phyloP scores from a whole-genome alignment of 495 filamentous ascomycete species.

The Penicillium psychrofluorescens region DNA sequence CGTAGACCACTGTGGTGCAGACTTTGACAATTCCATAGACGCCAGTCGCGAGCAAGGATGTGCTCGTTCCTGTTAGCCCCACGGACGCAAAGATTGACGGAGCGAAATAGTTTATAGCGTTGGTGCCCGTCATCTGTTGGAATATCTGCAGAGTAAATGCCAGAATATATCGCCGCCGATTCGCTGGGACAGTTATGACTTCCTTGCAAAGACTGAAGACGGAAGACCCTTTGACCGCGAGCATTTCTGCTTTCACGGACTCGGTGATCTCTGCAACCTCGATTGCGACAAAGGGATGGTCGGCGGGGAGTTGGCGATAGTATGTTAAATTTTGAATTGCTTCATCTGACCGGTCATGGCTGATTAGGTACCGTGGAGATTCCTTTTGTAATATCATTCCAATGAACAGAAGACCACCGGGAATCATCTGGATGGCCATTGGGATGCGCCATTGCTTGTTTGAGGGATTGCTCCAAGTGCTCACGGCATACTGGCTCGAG shows the following conservation, averaged over 20 bases:
- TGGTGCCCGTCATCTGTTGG: not conserved
- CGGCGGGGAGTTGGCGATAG: not conserved
- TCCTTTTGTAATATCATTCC: not conserved
- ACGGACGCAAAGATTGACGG: not conserved
- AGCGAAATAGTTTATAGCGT: not conserved
- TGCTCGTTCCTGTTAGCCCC: not conserved
- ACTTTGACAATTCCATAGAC: not conserved
- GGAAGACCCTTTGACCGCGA: not conserved
- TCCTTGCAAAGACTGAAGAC: not conserved
- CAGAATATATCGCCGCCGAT: not conserved
- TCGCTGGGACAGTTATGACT: not conserved
- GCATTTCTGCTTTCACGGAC: not conserved
- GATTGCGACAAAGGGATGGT: not conserved
- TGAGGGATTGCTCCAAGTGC: no score
- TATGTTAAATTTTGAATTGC: not conserved
- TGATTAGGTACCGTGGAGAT: not conserved
- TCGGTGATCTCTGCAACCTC: not conserved
- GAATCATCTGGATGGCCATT: conserved; percentile 51
- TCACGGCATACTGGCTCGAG: no score
- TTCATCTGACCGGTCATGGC: not conserved
- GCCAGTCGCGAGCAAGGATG: not conserved
- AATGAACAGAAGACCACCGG: conserved; percentile 35
- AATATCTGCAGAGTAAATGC: not conserved
- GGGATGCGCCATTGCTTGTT: conserved; percentile 7
- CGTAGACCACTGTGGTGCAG: not conserved